Base-by-base conservation (phyloP, 2,329 filamentous ascomycete species). In the Diaporthe capsici region DNA sequence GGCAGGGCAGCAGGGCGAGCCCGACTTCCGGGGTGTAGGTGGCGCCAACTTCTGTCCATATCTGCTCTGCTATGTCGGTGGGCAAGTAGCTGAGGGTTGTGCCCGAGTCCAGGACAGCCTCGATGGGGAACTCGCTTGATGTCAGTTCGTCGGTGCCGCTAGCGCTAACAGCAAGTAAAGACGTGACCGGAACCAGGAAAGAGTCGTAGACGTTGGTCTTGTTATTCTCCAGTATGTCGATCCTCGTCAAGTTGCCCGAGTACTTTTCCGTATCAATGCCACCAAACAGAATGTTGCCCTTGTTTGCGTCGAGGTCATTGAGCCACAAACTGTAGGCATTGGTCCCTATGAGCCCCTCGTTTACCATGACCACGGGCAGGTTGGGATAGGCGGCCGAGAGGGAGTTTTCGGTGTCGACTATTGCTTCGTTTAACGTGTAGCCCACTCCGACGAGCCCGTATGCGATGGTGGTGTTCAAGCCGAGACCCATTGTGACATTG, bases 211-310 rank as follows among this genome's bases (percentile, higher is more conserved):
- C 79, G 77, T 68, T 70, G 42, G 80, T 86, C 71, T 82, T 78
- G 65, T 86, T 82, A 75, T 84, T 81, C 72, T 87, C 82, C 79
- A 91, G 85, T 76, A 95, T 87, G 22, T 92, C 87, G 39, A 95
- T 86, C 8, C 88, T 90, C 61, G 88, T 87, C 44, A 96, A 86
- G 2, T 89, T 83, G 65, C 94, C 94, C 0, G 87, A 82, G 83
- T 92, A 97, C 81, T 96, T 96, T 76, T 88, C 90, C 0, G 91
- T 94, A 81, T 96, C 94, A 75, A 96, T 91, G n/a, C 94, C 94
- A 53, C 94, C 94, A 79, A 96, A 97, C 1, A 96, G 86, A 76
- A 96, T 92, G 79, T 86, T 93, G 49, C 94, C 94, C 1, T 89
- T 92, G 76, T 88, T 92, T 0, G 93, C 84, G 75, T 86, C 87